A percentile compares a stretch with the other conserved stretches of the same genome.
Conservation (phyloP, 352 stramenopile species). For the Phytophthora syringae region DNA sequence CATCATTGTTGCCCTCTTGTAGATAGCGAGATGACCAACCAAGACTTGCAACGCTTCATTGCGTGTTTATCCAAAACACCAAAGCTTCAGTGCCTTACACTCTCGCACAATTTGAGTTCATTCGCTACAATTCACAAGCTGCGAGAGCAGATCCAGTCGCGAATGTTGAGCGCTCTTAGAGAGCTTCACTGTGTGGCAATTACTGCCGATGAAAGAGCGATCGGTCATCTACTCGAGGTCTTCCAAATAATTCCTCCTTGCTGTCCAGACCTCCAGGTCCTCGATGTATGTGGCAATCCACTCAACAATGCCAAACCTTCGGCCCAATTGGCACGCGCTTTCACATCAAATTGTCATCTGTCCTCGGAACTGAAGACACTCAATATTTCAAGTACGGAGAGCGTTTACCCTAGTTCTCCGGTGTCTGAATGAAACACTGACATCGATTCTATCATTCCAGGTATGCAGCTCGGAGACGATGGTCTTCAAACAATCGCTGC, state of each 20-base stretch:
- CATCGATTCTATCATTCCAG: conserved; percentile 14
- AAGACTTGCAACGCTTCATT: conserved; percentile 69
- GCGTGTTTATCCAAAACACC: conserved; percentile 42
- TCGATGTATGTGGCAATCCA: conserved; percentile 41
- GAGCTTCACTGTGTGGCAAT: conserved; percentile 52
- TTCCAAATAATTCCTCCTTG: conserved; percentile 23
- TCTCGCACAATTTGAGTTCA: conserved; percentile 59
- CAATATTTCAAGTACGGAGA: conserved; percentile 37
- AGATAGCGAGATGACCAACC: conserved; percentile 52
- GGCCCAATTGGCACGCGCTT: conserved; percentile 21
- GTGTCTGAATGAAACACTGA: background rate
- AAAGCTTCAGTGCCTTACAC: conserved; percentile 32
- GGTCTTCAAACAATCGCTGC: conserved; percentile 26
- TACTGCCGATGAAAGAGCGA: conserved; percentile 32
- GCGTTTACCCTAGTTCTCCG: background rate
- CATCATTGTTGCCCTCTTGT: background rate
- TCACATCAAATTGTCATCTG: conserved; percentile 7
- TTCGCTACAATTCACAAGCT: conserved; percentile 41
- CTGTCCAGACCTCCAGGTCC: conserved; percentile 23
- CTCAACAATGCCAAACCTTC: conserved; percentile 23
- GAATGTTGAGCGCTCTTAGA: conserved; percentile 21
- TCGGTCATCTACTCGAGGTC: conserved; percentile 25
- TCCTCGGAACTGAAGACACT: conserved; percentile 23
- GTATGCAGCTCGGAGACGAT: conserved; percentile 37
- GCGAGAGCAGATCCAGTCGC: conserved; percentile 27